These are phyloP conservation scores for Claviceps maximensis DNA, from an alignment of 2,329 filamentous ascomycete species.

Conservation along the genomic window DNA sequence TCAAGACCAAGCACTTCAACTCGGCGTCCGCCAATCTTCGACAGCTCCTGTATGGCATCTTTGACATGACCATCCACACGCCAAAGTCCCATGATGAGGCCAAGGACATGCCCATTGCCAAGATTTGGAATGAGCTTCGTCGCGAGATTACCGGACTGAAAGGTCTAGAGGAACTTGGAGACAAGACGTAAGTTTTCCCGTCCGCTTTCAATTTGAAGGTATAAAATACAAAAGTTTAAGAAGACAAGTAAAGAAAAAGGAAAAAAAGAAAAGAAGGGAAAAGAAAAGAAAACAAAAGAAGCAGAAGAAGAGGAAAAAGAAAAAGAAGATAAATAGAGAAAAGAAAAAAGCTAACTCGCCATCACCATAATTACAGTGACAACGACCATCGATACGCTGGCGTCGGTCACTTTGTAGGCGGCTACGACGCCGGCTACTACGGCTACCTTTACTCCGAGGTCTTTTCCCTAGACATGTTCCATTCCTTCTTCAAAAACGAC, in stretches of 20 bases:
- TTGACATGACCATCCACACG: slow-evolving; percentile 71
- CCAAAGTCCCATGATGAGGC: slow-evolving; percentile 56
- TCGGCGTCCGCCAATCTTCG: slow-evolving; percentile 65
- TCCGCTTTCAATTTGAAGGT: no score
- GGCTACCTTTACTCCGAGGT: slow-evolving; percentile 63
- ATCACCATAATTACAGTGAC: slow-evolving; percentile 23
- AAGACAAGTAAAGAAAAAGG: not conserved
- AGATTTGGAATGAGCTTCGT: slow-evolving; percentile 60
- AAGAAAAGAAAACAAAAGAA: no score
- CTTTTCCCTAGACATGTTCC: slow-evolving; percentile 79
- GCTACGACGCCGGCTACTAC: slow-evolving; percentile 79
- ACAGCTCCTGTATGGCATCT: slow-evolving; percentile 70
- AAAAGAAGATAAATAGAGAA: not conserved
- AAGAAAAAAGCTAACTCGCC: slow-evolving; percentile 13
- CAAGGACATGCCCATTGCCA: slow-evolving; percentile 49
- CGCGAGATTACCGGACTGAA: slow-evolving; percentile 60
- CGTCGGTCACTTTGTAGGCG: slow-evolving; percentile 71
- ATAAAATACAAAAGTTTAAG: no score
- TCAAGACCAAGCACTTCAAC: slow-evolving; percentile 70
- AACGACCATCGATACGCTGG: slow-evolving; percentile 72
- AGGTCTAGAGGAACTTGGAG: slow-evolving; percentile 55
- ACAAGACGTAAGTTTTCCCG: slow-evolving; percentile 32
- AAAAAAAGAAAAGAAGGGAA: no score
- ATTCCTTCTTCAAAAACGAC: slow-evolving; percentile 61
- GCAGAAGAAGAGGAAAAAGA: not conserved